Evolutionary conservation across 1,139 yeast species (phyloP), one percentile per base, ranked within the genome.

Genomic region (Yamadazyma aaseri): DNA sequence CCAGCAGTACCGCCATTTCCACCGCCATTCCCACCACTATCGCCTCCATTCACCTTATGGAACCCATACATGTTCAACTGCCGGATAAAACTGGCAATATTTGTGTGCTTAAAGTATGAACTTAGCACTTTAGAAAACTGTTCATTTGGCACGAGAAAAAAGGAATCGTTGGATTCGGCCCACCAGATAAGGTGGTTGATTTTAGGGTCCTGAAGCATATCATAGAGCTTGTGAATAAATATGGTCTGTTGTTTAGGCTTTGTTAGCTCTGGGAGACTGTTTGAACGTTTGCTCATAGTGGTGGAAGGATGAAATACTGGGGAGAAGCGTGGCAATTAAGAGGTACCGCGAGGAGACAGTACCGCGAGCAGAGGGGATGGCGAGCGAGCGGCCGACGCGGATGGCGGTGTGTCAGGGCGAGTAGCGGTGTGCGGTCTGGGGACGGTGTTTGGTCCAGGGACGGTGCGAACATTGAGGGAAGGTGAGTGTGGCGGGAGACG

Each of bases 61-160:
- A 82, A 82, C 7, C 87, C 92, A 52, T 83, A 83, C 86, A 83
- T 83, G 57, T 83, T 84, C 39, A 83, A 53, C 50, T 83, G 92
- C 36, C 92, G 71, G 17, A 83, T 85, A 55, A 83, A 83, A n/a
- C 86, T 78, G 1, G 90, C 86, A 33, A 82, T 81, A 51, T 83
- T 83, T 26, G 86, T 81, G 54, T 83, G 92, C 52, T 83, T 83
- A 60, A 83, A 83, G 56, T 81, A 83, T 34, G 70, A 75, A 32
- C 84, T 73, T 42, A 83, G 60, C 17, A 78, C 75, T 48, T 72
- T 68, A 36, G 83, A 75, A 42, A 82, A 80, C 36, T 79, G 80
- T 45, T 80, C 83, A 29, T 76, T 76, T 3, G 73, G 73, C 17
- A 60, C 50, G 7, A 69, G 52, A 38, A 60, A 65, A 41, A 69